Evolutionary conservation across 352 stramenopile species (phyloP).

Genomic region (Globisporangium nunn): DNA sequence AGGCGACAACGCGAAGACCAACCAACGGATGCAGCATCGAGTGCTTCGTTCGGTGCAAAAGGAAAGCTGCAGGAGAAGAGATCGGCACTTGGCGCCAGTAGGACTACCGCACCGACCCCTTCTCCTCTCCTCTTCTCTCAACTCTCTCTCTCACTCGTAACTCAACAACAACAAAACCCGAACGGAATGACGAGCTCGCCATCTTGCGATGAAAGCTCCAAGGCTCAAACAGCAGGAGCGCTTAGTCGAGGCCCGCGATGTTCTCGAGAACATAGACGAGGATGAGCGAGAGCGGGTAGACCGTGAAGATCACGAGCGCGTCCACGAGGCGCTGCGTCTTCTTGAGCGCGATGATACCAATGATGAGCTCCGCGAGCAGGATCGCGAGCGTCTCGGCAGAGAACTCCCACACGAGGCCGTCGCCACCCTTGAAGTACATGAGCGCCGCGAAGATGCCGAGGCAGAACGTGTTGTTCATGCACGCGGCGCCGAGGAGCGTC

Average conservation of each 20-base stretch:
- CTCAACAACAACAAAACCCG: neutral
- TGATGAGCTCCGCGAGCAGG: constrained; percentile 92
- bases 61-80: too few relatives aligned
- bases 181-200: neutral
- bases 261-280: constrained; percentile 92
- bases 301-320: constrained; percentile 72
- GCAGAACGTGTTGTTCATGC: constrained; percentile 99
- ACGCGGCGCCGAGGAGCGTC: constrained; percentile 91
- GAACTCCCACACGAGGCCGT: constrained; percentile 95
- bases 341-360: constrained; percentile 77
- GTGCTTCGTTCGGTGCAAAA: neutral
- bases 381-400: constrained; percentile 96
- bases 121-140: neutral
- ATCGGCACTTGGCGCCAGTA: neutral
- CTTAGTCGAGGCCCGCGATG: constrained; percentile 87
- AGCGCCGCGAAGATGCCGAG: constrained; percentile 97
- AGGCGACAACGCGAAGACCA: neutral
- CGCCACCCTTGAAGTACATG: constrained; percentile 89
- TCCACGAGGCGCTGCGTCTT: constrained; percentile 85
- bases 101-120: neutral
- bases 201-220: too few relatives aligned
- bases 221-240: neutral
- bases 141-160: neutral
- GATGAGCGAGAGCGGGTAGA: constrained; percentile 93
- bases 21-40: neutral